These are phyloP conservation scores for Tylopilus rubrobrunneus DNA, from an alignment of 768 basidiomycete species.

Conservation along the genomic window DNA sequence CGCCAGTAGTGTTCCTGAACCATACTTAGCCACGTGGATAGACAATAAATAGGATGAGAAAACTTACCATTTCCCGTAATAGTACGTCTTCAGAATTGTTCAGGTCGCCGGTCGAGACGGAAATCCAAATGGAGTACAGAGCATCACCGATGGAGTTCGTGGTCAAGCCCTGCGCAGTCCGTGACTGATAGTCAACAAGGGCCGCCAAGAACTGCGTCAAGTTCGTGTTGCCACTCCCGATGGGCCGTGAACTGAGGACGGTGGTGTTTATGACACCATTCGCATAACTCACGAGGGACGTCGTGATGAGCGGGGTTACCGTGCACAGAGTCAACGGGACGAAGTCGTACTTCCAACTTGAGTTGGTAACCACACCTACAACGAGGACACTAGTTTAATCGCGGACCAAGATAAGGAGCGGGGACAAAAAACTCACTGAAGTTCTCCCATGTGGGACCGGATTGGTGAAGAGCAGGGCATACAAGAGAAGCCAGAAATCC, in stretches of 20 bases:
- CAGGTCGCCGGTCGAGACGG: neutral
- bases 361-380: slow-evolving; percentile 1
- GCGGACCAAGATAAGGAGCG: neutral
- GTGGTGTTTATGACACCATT: neutral
- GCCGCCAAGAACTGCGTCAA: slow-evolving; percentile 14
- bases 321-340: slow-evolving; percentile 7
- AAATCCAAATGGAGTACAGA: slow-evolving; percentile 10
- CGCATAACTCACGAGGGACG: slow-evolving; percentile 12
- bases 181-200: slow-evolving; percentile 2
- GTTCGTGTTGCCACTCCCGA: slow-evolving; percentile 1
- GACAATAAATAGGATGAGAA: neutral
- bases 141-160: slow-evolving; percentile 18
- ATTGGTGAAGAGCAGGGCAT: slow-evolving; percentile 2
- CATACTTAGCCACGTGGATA: no score
- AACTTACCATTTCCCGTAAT: slow-evolving; percentile 3
- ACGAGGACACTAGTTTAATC: neutral
- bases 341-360: slow-evolving; percentile 14
- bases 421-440: neutral
- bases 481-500: slow-evolving; percentile 3
- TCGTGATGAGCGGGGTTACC: slow-evolving; percentile 8
- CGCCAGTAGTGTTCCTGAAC: slow-evolving; percentile 12
- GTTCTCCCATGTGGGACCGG: neutral
- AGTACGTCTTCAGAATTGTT: neutral
- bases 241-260: neutral
- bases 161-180: slow-evolving; percentile 10